Conservation (phyloP, 768 basidiomycete genomes). For the Holtermannia corniformis region DNA sequence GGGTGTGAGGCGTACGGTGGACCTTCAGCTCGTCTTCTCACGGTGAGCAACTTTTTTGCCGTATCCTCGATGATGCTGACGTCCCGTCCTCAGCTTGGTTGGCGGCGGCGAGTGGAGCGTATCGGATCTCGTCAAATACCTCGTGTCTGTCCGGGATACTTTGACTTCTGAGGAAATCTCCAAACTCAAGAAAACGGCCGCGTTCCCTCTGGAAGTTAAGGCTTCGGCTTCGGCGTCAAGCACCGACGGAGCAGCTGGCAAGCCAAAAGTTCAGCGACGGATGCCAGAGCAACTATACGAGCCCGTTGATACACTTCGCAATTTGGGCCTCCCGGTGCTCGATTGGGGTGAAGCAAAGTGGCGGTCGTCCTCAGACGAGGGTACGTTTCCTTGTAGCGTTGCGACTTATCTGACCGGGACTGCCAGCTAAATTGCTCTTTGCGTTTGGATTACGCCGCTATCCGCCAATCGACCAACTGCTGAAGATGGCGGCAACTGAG, state of each 20-base stretch:
- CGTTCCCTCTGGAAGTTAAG: slow-evolving; percentile 50
- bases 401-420: slow-evolving; percentile 1
- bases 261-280: slow-evolving; percentile 46
- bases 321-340: slow-evolving; percentile 66
- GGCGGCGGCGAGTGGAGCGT: slow-evolving; percentile 59
- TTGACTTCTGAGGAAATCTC: slow-evolving; percentile 54
- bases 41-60: slow-evolving; percentile 47
- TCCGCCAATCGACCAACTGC: slow-evolving; percentile 58
- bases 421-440: slow-evolving; percentile 72
- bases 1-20: slow-evolving; percentile 83
- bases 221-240: slow-evolving; percentile 3
- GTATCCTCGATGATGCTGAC: slow-evolving; percentile 12
- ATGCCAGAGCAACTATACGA: slow-evolving; percentile 75
- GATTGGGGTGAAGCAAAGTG: slow-evolving; percentile 84
- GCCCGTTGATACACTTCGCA: slow-evolving; percentile 61
- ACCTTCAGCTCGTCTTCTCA: slow-evolving; percentile 85
- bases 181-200: slow-evolving; percentile 55
- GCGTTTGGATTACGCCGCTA: slow-evolving; percentile 48
- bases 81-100: slow-evolving; percentile 30
- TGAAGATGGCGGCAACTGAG: slow-evolving; percentile 57
- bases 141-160: slow-evolving; percentile 66
- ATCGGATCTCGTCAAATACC: slow-evolving; percentile 72
- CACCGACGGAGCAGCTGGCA: slow-evolving; percentile 45
- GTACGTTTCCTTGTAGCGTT: slow-evolving; percentile 42
- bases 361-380: slow-evolving; percentile 76